phyloP scores from a whole-genome alignment of 805 yeast species.

The Zygosaccharomyces pseudorouxii region DNA sequence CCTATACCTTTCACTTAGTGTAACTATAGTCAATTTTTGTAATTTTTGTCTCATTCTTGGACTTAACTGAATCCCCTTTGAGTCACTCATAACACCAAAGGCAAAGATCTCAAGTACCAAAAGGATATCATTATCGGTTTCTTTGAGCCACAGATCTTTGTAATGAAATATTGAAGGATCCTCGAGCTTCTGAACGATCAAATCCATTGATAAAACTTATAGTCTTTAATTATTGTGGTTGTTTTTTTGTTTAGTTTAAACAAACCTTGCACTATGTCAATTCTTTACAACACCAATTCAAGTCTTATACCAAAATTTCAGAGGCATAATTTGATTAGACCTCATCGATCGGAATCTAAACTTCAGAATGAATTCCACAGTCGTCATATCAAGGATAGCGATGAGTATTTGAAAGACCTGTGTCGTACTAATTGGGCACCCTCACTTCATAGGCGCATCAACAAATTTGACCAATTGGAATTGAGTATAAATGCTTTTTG shows the following conservation, averaged over 20 bases:
- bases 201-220: not conserved
- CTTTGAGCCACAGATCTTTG: slow-evolving; percentile 26
- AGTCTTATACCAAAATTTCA: slow-evolving; percentile 28
- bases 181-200: slow-evolving; percentile 15
- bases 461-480: slow-evolving; percentile 9
- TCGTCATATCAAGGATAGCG: slow-evolving; percentile 19
- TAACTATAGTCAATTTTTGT: slow-evolving; percentile 22
- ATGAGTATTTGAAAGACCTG: slow-evolving; percentile 24
- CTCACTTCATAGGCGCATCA: slow-evolving; percentile 15
- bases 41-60: slow-evolving; percentile 21
- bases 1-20: slow-evolving; percentile 19
- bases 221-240: not conserved
- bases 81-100: slow-evolving; percentile 27
- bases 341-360: slow-evolving; percentile 1
- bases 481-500: slow-evolving; percentile 26
- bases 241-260: slow-evolving; percentile 1
- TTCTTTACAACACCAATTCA: slow-evolving; percentile 32
- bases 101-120: slow-evolving; percentile 25
- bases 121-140: slow-evolving; percentile 1
- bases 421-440: slow-evolving; percentile 27
- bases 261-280: slow-evolving; percentile 5
- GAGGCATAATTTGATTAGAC: slow-evolving; percentile 15
- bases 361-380: slow-evolving; percentile 21
- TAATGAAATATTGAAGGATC: slow-evolving; percentile 21
- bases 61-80: slow-evolving; percentile 8